Conservation (phyloP, 2,329 filamentous ascomycete genomes). For the Colletotrichum tamarilloi region DNA sequence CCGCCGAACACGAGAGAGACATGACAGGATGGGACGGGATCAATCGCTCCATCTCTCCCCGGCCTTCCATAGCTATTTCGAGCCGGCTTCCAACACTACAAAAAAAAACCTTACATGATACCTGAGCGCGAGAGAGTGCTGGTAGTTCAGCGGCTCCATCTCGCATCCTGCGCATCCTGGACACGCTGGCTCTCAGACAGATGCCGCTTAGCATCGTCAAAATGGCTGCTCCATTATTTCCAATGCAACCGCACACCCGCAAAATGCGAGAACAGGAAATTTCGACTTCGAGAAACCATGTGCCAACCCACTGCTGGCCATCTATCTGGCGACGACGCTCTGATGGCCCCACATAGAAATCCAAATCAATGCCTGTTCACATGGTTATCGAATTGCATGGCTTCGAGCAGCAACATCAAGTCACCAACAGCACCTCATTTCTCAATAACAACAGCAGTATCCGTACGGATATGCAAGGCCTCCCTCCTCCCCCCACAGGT, state of each 20-base stretch:
- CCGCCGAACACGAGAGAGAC: background rate
- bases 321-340: constrained; percentile 25
- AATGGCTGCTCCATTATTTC: constrained; percentile 25
- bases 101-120: background rate
- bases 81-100: background rate
- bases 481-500: background rate
- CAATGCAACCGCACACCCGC: constrained; percentile 29
- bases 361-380: constrained; percentile 35
- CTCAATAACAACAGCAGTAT: background rate
- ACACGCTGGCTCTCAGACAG: constrained; percentile 16
- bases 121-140: background rate
- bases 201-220: constrained; percentile 22
- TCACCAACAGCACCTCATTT: background rate
- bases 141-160: background rate
- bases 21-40: constrained; percentile 1
- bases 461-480: constrained; percentile 5
- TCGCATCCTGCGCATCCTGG: constrained; percentile 22
- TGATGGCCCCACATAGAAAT: constrained; percentile 28
- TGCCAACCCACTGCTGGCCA: constrained; percentile 24
- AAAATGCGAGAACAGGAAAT: constrained; percentile 17
- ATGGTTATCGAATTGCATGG: constrained; percentile 26
- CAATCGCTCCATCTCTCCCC: constrained; percentile 16
- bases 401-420: constrained; percentile 11
- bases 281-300: background rate
- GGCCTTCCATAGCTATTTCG: constrained; percentile 8